phyloP scores from a whole-genome alignment of 805 yeast genomes.

The Tanozyma kutaoensis region DNA sequence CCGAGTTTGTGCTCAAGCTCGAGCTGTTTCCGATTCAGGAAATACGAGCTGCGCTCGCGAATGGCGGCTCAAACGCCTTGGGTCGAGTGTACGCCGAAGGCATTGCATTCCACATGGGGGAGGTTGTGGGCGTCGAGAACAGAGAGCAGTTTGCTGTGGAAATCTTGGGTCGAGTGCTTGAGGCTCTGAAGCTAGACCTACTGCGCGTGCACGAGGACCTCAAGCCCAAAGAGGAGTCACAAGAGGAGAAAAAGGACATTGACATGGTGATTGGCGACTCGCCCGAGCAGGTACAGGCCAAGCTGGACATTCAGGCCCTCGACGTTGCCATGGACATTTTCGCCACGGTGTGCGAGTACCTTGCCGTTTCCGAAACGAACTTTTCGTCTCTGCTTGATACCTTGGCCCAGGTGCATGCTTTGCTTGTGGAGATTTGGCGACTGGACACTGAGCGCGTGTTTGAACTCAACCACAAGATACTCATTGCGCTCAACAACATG shows the following conservation, averaged over 20 bases:
- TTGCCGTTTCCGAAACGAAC: constrained; percentile 17
- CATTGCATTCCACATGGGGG: constrained; percentile 27
- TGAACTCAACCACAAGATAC: constrained; percentile 25
- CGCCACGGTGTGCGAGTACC: constrained; percentile 58
- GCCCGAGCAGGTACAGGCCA: constrained; percentile 30
- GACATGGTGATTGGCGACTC: constrained; percentile 13
- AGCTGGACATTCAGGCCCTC: constrained; percentile 43
- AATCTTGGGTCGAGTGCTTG: constrained; percentile 5
- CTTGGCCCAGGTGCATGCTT: no score
- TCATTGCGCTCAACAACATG: constrained; percentile 61
- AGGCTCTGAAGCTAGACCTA: no score
- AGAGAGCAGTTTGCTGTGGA: constrained; percentile 9
- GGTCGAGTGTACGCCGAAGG: constrained; percentile 26
- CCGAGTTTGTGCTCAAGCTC: constrained; percentile 32
- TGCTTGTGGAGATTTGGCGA: no score
- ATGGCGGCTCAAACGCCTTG: constrained; percentile 11
- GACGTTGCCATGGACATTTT: constrained; percentile 66
- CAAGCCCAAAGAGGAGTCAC: constrained; percentile 5
- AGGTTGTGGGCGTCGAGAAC: constrained; percentile 9
- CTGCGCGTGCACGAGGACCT: constrained; percentile 9
- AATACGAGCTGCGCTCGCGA: not conserved
- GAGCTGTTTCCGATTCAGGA: constrained; percentile 1
- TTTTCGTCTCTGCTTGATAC: no score
- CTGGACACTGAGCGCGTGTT: no score
- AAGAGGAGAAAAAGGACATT: constrained; percentile 8